These are phyloP conservation scores for Podaxis sp. DNA, from an alignment of 768 basidiomycete genomes.

Conservation along the genomic window DNA sequence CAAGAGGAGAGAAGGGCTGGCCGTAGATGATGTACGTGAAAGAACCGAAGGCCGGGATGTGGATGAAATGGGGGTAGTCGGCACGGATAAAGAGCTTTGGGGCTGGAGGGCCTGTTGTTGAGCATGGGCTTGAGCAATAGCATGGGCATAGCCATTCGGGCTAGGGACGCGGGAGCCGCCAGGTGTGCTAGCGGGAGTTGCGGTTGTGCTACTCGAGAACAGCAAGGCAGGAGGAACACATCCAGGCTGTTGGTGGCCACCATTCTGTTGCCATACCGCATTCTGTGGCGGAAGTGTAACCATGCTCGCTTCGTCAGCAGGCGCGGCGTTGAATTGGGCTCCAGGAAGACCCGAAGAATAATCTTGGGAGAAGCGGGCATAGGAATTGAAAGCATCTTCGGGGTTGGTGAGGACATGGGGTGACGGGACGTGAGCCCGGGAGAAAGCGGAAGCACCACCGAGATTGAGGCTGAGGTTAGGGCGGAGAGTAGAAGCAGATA, in stretches of 20 bases:
- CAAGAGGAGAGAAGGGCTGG: slow-evolving; percentile 61
- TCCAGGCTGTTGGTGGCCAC: slow-evolving; percentile 26
- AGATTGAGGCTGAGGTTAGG: slow-evolving; percentile 25
- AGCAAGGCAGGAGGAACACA: slow-evolving; percentile 70
- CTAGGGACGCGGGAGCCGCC: slow-evolving; percentile 42
- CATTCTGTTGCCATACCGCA: slow-evolving; percentile 12
- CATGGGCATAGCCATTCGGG: slow-evolving; percentile 18
- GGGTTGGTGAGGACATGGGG: slow-evolving; percentile 27
- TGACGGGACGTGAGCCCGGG: slow-evolving; percentile 20
- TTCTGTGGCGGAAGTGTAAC: slow-evolving; percentile 15
- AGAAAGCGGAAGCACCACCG: slow-evolving; percentile 23
- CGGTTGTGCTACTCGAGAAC: slow-evolving; percentile 39
- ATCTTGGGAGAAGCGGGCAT: slow-evolving; percentile 62
- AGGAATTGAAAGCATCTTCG: slow-evolving; percentile 67
- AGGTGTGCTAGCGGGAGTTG: slow-evolving; percentile 48
- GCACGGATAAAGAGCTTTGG: slow-evolving; percentile 17
- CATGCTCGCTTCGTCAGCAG: slow-evolving; percentile 35
- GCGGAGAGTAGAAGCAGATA: slow-evolving; percentile 19
- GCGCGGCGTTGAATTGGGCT: slow-evolving; percentile 42
- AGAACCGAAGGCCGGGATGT: slow-evolving; percentile 15
- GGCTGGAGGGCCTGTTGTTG: slow-evolving; percentile 23
- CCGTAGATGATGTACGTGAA: slow-evolving; percentile 25
- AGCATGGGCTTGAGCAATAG: slow-evolving; percentile 18
- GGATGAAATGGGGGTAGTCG: slow-evolving; percentile 21
- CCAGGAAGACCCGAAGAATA: slow-evolving; percentile 66